Evolutionary conservation across 345 rosid genomes (phyloP).

Genomic region (Syzygium aromaticum): DNA sequence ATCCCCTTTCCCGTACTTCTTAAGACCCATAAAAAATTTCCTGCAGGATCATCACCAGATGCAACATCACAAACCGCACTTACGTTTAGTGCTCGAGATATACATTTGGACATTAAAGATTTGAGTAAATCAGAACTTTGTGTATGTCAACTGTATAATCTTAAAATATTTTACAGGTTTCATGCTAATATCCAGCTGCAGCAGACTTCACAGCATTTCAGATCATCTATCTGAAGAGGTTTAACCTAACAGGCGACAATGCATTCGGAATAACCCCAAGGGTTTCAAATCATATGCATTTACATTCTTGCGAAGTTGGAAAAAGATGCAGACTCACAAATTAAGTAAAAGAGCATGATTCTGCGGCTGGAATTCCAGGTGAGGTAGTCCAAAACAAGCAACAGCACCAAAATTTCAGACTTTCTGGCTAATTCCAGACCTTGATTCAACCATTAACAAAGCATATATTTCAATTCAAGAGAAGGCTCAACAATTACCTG

Average conservation of each 20-base stretch:
- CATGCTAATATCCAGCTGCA: not conserved
- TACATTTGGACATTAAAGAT: not conserved
- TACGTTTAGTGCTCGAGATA: not conserved
- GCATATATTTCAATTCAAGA: not conserved
- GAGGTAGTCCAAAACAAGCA: not conserved
- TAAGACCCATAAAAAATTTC: slow-evolving; percentile 83
- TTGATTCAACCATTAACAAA: not conserved
- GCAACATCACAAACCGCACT: slow-evolving; percentile 1
- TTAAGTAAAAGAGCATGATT: not conserved
- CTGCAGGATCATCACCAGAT: slow-evolving; percentile 29
- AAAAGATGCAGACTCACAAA: not conserved
- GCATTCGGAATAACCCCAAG: too few species aligned
- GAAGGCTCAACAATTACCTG: slow-evolving; percentile 38
- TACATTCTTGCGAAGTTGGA: not conserved
- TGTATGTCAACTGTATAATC: not conserved
- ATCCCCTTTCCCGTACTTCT: slow-evolving; percentile 96
- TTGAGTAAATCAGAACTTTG: not conserved
- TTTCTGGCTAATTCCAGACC: not conserved
- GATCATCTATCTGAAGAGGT: not conserved
- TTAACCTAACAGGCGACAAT: not conserved
- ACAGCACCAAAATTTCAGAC: not conserved
- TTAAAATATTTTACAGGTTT: not conserved
- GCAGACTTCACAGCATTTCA: not conserved
- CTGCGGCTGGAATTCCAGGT: not conserved
- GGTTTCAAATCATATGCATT: not conserved